These are phyloP conservation scores for Macrotyloma uniflorum DNA, from an alignment of 306 rosid species.

Conservation along the genomic window DNA sequence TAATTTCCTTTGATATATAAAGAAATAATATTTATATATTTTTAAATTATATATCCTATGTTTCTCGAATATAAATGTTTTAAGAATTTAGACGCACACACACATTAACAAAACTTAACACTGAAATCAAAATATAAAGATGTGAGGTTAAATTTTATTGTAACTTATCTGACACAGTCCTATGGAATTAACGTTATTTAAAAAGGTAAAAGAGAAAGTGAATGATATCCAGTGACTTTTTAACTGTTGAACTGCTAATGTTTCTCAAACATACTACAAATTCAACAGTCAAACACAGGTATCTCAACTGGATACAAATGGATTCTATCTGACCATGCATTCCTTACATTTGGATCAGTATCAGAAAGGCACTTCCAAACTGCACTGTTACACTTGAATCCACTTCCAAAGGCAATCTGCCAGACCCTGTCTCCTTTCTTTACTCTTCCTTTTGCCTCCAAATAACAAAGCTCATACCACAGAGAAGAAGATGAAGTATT, in stretches of 20 bases:
- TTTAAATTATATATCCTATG: no score
- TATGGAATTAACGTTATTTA: neutral
- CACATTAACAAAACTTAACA: neutral
- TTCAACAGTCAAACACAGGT: conserved; percentile 41
- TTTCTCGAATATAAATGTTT: no score
- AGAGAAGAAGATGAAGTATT: conserved; percentile 74
- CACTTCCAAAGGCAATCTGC: conserved; percentile 80
- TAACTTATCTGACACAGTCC: neutral
- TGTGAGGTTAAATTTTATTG: conserved; percentile 8
- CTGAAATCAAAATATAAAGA: neutral
- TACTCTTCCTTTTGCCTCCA: conserved; percentile 68
- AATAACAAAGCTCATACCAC: conserved; percentile 67
- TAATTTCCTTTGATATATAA: no score
- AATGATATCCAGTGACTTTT: neutral
- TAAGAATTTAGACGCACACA: neutral
- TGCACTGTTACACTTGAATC: conserved; percentile 77
- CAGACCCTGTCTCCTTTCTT: conserved; percentile 67
- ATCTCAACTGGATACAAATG: conserved; percentile 56
- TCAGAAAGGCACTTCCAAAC: conserved; percentile 67
- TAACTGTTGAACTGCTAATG: neutral
- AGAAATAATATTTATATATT: no score
- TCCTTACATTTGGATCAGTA: conserved; percentile 52
- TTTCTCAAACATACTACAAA: conserved; percentile 22
- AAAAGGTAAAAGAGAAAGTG: neutral
- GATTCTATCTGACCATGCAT: conserved; percentile 71